phyloP scores from a whole-genome alignment of 257 asterid genomes.

The Voacanga thouarsii region DNA sequence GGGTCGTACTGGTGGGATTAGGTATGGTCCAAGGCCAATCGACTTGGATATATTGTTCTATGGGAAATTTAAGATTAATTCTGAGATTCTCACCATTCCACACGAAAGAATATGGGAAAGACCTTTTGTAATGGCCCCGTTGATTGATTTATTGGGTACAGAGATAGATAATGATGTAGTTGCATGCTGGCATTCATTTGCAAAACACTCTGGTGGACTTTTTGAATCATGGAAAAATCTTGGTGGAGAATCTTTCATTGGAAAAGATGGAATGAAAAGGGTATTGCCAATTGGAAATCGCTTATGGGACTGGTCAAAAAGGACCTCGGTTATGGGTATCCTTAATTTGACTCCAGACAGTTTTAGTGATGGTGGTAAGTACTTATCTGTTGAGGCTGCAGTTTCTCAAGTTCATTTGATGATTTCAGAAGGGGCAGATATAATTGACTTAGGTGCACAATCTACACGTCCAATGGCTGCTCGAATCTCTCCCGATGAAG shows the following conservation, averaged over 20 bases:
- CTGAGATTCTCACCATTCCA: constrained; percentile 67
- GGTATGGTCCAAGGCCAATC: constrained; percentile 93
- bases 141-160: constrained; percentile 71
- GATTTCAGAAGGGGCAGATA: constrained; percentile 74
- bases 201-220: constrained; percentile 46
- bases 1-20: constrained; percentile 85
- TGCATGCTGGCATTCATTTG: constrained; percentile 62
- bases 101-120: constrained; percentile 94
- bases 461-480: constrained; percentile 90
- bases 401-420: constrained; percentile 57
- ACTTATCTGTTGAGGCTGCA: constrained; percentile 50
- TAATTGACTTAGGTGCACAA: constrained; percentile 90
- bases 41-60: constrained; percentile 88
- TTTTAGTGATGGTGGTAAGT: constrained; percentile 90
- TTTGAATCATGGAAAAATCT: constrained; percentile 75
- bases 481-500: constrained; percentile 68
- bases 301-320: constrained; percentile 67
- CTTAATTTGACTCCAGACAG: constrained; percentile 91
- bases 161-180: constrained; percentile 49
- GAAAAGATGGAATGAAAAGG: constrained; percentile 75
- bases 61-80: constrained; percentile 56
- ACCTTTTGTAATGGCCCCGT: constrained; percentile 91
- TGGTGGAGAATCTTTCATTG: constrained; percentile 72
- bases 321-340: constrained; percentile 76
- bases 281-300: constrained; percentile 66